Base-by-base conservation (phyloP, 331 rosid species). In the Rhamnella rubrinervis region DNA sequence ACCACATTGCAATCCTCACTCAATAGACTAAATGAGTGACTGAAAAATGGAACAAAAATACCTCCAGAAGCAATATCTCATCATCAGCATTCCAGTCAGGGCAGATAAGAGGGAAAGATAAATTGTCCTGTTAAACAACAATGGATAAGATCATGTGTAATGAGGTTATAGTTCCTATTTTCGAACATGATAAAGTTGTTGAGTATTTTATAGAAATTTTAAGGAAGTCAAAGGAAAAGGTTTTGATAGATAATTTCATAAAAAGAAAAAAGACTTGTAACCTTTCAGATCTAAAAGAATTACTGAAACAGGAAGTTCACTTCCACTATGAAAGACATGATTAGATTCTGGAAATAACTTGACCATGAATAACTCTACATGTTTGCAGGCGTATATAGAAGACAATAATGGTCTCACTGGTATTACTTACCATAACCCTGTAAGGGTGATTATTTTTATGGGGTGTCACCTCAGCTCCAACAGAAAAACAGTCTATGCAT, bases 11-110 rank as follows among this genome's bases (percentile, higher is more conserved):
- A 25, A 59, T 7, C 20, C 21, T 16, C 21, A 77, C 39, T 55
- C 28, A 16, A 50, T 71, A 14, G 13, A 53, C 47, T 31, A 52
- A 37, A 28, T 66, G 40, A 59, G 17, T 26, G 46, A 70, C 55
- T 44, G 13, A 39, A 39, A 77, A 70, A 65, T 23, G 74, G 74
- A 66, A 53, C 26, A 35, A 23, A 71, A 58, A 50, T 80, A 95
- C 99, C 97, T 95, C 97, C 47, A 95, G 85, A 70, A 95, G 97
- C 61, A 95, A 85, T 59, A 91, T 95, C 85, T 95, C 97, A 66
- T 95, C 97, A 82, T 95, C 97, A 25, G 99, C 97, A 80, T 95
- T 89, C 99, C 97, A 95, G 81, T 89, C 99, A 3, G 93, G 84
- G 84, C 96, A 95, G 73, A 91, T 83, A 68, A 95, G 97, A 68